Evolutionary conservation across 164 flowering plant species (phyloP).

Genomic region (Dillenia turbinata): DNA sequence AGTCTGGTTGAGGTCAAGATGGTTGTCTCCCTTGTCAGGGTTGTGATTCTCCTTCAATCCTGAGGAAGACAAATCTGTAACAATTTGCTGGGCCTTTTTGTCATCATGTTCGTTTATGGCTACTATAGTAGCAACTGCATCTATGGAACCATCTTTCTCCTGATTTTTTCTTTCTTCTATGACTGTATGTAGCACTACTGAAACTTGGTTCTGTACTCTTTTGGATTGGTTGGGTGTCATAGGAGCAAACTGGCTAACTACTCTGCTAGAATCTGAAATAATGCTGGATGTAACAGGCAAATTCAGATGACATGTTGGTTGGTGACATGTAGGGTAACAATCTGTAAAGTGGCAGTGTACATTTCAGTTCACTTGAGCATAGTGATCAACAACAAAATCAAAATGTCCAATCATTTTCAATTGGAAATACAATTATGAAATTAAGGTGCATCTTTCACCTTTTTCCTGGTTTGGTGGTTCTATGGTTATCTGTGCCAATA

Average conservation of each 20-base stretch:
- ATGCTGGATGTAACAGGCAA: slow-evolving; percentile 6
- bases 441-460: too few species aligned
- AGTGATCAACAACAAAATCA: too few species aligned
- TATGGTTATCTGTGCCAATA: background rate
- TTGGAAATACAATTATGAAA: too few species aligned
- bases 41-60: slow-evolving; percentile 23
- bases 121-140: slow-evolving; percentile 4
- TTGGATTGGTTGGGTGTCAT: slow-evolving; percentile 12
- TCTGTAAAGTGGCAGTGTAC: slow-evolving; percentile 16
- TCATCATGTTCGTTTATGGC: background rate
- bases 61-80: slow-evolving; percentile 12
- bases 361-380: background rate
- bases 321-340: slow-evolving; percentile 17
- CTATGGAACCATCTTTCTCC: slow-evolving; percentile 11
- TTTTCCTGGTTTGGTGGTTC: background rate
- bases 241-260: slow-evolving; percentile 11
- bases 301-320: slow-evolving; percentile 21
- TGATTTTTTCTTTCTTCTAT: slow-evolving; percentile 6
- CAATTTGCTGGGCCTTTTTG: slow-evolving; percentile 10
- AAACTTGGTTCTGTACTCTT: slow-evolving; percentile 1
- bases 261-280: slow-evolving; percentile 9
- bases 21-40: slow-evolving; percentile 24
- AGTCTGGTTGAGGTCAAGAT: slow-evolving; percentile 34
- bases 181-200: slow-evolving; percentile 2
- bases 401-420: too few species aligned